Percentiles rank a stretch among this genome's conserved stretches.
These are phyloP conservation scores for Phytophthora syringae DNA, from an alignment of 352 stramenopile genomes.

Conservation along the genomic window DNA sequence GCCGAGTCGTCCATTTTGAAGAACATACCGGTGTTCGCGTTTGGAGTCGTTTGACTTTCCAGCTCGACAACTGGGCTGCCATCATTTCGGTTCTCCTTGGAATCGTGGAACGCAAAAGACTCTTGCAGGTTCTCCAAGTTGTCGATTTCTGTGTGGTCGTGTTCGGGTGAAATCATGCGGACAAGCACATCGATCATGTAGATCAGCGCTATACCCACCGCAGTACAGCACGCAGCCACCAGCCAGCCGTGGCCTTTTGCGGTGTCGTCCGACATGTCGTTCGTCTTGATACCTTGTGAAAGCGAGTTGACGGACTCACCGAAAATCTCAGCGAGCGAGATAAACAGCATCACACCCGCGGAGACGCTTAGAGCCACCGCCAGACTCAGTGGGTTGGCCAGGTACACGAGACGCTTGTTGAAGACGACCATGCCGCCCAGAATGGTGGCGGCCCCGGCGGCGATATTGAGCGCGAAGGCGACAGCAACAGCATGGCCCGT, in stretches of 20 bases:
- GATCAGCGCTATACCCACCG: conserved; percentile 73
- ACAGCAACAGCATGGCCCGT: conserved; percentile 35
- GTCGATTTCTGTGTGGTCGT: conserved; percentile 35
- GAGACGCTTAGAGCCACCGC: conserved; percentile 56
- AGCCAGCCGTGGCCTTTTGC: conserved; percentile 61
- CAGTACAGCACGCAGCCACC: conserved; percentile 81
- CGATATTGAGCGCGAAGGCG: no score
- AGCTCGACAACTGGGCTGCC: conserved; percentile 17
- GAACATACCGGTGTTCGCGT: conserved; percentile 17
- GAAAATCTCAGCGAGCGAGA: conserved; percentile 73
- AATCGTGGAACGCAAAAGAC: conserved; percentile 26
- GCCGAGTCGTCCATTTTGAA: conserved; percentile 45
- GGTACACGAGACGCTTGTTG: conserved; percentile 46
- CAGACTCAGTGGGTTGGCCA: conserved; percentile 52
- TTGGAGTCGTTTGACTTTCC: conserved; percentile 37
- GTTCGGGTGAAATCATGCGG: conserved; percentile 33
- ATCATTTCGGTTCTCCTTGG: conserved; percentile 12
- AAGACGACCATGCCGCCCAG: conserved; percentile 62
- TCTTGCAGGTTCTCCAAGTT: conserved; percentile 38
- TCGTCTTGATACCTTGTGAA: conserved; percentile 36
- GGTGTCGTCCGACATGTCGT: conserved; percentile 35
- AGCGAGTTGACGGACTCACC: conserved; percentile 37
- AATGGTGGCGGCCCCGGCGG: conserved; percentile 55
- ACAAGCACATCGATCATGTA: conserved; percentile 49
- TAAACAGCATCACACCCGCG: conserved; percentile 71